These are phyloP conservation scores for Paramecium caudatum DNA, from an alignment of 73 alveolate genomes.

Conservation along the genomic window DNA sequence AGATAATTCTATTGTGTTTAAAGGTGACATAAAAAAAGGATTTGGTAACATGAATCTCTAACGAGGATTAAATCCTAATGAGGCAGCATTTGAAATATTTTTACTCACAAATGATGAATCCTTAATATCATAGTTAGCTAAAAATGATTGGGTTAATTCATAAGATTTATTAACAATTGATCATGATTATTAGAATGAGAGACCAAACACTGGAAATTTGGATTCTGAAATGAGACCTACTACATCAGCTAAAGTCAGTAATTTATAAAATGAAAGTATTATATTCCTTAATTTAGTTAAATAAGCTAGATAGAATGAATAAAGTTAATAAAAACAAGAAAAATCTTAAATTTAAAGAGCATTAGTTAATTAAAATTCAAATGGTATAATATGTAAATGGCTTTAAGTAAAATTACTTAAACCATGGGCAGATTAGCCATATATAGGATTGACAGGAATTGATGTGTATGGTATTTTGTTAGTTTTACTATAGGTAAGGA, in stretches of 20 bases:
- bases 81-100: conserved; percentile 82
- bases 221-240: conserved; percentile 80
- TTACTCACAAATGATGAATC: conserved; percentile 84
- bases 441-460: conserved; percentile 89
- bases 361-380: conserved; percentile 7
- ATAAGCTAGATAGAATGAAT: conserved; percentile 46
- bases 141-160: conserved; percentile 87
- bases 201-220: conserved; percentile 83
- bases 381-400: conserved; percentile 74
- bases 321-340: background rate
- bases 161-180: conserved; percentile 59
- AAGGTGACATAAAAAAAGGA: conserved; percentile 87
- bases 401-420: conserved; percentile 74
- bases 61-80: conserved; percentile 75
- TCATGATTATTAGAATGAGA: conserved; percentile 72
- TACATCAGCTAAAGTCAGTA: conserved; percentile 76
- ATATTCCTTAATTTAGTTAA: conserved; percentile 9
- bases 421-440: conserved; percentile 88
- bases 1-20: conserved; percentile 79
- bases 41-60: conserved; percentile 79
- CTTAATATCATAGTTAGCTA: conserved; percentile 78
- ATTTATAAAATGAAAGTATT: conserved; percentile 21
- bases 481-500: conserved; percentile 30
- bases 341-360: conserved; percentile 22
- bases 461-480: conserved; percentile 81